These are phyloP conservation scores for Ascoidea asiatica DNA, from an alignment of 805 yeast species.

Conservation along the genomic window DNA sequence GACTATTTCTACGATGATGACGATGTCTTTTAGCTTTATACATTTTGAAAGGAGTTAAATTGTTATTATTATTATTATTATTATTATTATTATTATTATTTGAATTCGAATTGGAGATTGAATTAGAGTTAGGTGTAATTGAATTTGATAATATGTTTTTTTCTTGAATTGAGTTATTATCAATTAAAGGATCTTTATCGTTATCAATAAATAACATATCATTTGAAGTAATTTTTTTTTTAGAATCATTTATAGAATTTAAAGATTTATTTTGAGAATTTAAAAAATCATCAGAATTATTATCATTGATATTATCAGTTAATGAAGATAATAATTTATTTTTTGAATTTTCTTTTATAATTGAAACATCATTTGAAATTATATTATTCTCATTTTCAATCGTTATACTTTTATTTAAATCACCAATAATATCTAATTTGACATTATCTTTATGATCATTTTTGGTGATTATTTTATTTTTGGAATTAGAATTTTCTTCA, in stretches of 20 bases:
- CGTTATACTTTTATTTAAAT: background rate
- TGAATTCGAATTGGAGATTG: no score
- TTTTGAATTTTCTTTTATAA: background rate
- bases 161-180: background rate
- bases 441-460: background rate
- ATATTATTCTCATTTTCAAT: no score
- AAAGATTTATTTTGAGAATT: no score
- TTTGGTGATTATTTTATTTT: no score
- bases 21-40: constrained; percentile 19
- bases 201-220: background rate
- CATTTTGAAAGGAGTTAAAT: constrained; percentile 2
- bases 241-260: background rate
- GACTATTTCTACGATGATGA: constrained; percentile 8
- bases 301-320: background rate
- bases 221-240: no score
- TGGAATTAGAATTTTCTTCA: background rate
- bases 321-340: background rate
- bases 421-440: background rate
- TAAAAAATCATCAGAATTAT: no score
- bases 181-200: background rate
- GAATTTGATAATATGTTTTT: no score
- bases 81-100: no score
- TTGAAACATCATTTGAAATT: background rate
- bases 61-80: no score
- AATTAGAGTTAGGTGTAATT: no score